Evolutionary conservation across 2,329 filamentous ascomycete genomes (phyloP), one percentile per base, ranked within the genome.

Genomic region (Fusarium palustre): DNA sequence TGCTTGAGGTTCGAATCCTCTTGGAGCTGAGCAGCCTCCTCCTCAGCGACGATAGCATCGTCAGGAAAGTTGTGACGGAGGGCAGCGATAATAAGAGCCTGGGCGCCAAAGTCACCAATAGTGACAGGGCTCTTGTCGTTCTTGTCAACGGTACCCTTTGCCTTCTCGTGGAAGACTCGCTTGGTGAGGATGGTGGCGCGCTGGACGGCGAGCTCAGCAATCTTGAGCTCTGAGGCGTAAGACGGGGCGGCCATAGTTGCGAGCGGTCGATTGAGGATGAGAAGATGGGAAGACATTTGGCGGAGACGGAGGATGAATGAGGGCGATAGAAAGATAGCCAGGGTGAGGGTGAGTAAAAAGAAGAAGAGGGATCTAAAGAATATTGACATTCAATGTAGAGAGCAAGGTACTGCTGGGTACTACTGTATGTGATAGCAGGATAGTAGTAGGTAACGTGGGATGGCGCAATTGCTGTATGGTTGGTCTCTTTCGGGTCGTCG

Each of bases 101-200:
- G 96, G 38, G 96, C 97, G 76, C 96, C 96, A 80, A 97, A 98
- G 83, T 99, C 96, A 79, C 95, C 96, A 75, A 98, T 96, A 20
- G 96, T 99, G 75, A 99, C 96, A 70, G 96, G 96, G 12, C 94
- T 97, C 78, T 93, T 93, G 85, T 99, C 96, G 80, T 93, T 91
- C 84, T 99, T 99, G 75, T 81, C 79, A 53, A 97, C 86, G 46
- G 96, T 97, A 74, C 95, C 95, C 83, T 98, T 98, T 75, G 93
- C 91, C 81, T 95, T 96, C 74, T 95, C 92, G 82, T 94, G 80
- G 77, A 87, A 86, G 74, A 87, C 84, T 38, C 81, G 79, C 77
- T 84, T 85, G 69, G 85, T 87, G 56, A 86, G 83, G 70, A 85
- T 80, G 61, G 84, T 76, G 53, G 85, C 94, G 70, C 94, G 89